Evolutionary conservation across 768 basidiomycete genomes (phyloP).

Genomic region (Lactarius psammicola): DNA sequence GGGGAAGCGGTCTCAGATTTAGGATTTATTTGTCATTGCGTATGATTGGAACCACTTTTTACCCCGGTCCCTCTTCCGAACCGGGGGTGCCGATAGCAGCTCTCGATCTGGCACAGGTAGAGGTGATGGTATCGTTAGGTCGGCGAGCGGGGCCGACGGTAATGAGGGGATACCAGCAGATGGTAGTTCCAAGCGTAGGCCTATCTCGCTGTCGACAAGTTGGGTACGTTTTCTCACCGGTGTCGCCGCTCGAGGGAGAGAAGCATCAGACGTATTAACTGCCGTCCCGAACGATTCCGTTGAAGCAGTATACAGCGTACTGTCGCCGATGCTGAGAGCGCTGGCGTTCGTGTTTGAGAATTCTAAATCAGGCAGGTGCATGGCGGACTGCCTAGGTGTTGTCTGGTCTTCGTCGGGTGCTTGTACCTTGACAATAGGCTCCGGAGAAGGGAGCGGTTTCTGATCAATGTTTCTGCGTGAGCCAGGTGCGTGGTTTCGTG

Average conservation of each 20-base stretch:
- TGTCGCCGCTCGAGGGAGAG: background rate
- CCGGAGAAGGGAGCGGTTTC: background rate
- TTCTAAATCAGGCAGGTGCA: background rate
- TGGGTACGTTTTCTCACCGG: too few species aligned
- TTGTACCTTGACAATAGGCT: background rate
- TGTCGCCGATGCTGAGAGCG: background rate
- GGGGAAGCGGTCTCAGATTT: background rate
- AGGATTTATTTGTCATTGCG: too few species aligned
- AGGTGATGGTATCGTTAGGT: background rate
- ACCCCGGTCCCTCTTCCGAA: too few species aligned
- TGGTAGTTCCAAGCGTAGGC: background rate
- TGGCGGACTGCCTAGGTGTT: background rate
- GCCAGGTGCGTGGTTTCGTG: background rate
- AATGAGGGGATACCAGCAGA: background rate
- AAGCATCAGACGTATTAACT: background rate
- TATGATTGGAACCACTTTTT: slow-evolving; percentile 2
- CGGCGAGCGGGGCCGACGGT: background rate
- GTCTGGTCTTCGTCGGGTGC: background rate
- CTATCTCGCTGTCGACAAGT: background rate
- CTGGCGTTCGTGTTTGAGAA: background rate
- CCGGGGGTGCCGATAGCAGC: background rate
- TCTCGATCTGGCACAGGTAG: background rate
- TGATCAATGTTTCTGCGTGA: background rate
- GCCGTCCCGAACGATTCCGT: background rate
- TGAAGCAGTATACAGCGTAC: background rate